phyloP scores from a whole-genome alignment of 306 rosid genomes.

The Dalbergia cochinchinensis region DNA sequence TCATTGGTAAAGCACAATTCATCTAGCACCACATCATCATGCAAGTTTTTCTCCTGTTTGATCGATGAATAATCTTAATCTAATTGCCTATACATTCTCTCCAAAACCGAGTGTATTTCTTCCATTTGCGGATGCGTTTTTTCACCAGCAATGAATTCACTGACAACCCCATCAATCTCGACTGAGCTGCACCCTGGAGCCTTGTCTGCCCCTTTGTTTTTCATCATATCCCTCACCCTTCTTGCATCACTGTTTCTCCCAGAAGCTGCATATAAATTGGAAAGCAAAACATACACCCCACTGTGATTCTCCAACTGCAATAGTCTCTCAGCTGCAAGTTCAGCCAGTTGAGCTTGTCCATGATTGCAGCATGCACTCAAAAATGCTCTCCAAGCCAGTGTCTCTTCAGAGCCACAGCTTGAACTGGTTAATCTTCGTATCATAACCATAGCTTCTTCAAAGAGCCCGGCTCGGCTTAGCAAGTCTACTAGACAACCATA shows the following conservation, averaged over 20 bases:
- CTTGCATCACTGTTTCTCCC: conserved; percentile 65
- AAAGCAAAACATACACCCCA: conserved; percentile 76
- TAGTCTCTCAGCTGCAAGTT: conserved; percentile 64
- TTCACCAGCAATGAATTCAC: conserved; percentile 77
- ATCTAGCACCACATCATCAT: too few relatives aligned
- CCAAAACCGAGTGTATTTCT: conserved; percentile 64
- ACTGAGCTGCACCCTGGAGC: conserved; percentile 82
- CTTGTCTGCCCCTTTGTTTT: conserved; percentile 61
- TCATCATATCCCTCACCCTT: conserved; percentile 73
- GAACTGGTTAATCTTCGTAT: conserved; percentile 52
- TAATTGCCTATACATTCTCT: conserved; percentile 53
- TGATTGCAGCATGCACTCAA: conserved; percentile 76
- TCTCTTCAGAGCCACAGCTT: conserved; percentile 55
- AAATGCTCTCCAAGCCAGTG: conserved; percentile 86
- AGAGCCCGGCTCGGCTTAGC: conserved; percentile 68
- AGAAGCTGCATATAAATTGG: conserved; percentile 64
- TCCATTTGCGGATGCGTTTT: conserved; percentile 58
- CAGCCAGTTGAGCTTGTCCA: conserved; percentile 67
- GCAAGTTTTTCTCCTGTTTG: too few relatives aligned
- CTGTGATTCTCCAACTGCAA: conserved; percentile 56
- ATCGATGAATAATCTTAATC: conserved; percentile 32
- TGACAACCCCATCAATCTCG: conserved; percentile 62
- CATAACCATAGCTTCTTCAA: conserved; percentile 68
- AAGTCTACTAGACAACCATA: conserved; percentile 75
- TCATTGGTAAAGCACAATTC: too few relatives aligned